phyloP scores from a whole-genome alignment of 2,329 filamentous ascomycete genomes.

The Stemphylium vesicarium region DNA sequence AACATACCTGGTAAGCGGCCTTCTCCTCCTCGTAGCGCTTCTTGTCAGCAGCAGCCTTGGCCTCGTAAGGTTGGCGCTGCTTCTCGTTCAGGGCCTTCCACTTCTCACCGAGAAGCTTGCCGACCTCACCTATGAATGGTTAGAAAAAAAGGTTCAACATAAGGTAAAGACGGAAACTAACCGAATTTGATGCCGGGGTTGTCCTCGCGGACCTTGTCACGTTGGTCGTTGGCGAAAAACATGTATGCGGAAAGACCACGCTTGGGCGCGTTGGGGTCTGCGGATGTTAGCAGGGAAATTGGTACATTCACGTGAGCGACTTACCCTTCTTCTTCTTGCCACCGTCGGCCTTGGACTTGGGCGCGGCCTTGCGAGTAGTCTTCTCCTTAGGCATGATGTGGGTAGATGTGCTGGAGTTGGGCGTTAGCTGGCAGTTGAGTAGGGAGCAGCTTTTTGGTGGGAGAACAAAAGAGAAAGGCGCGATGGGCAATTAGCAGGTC shows the following conservation, averaged over 20 bases:
- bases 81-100: constrained; percentile 97
- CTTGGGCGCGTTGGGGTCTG: constrained; percentile 98
- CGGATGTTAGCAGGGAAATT: constrained; percentile 12
- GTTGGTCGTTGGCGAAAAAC: constrained; percentile 99
- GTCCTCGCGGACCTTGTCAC: constrained; percentile 96
- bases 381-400: constrained; percentile 72
- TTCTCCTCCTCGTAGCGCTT: constrained; percentile 99
- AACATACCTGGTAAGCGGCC: constrained; percentile 65
- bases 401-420: constrained; percentile 16
- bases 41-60: constrained; percentile 96
- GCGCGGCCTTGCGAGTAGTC: constrained; percentile 61
- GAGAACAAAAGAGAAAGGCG: neutral
- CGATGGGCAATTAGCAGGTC: neutral
- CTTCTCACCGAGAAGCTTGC: constrained; percentile 96
- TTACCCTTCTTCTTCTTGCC: constrained; percentile 77
- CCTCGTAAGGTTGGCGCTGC: constrained; percentile 92
- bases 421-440: constrained; percentile 17
- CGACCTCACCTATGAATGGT: constrained; percentile 77
- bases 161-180: constrained; percentile 51
- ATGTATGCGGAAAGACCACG: constrained; percentile 99
- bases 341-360: constrained; percentile 55
- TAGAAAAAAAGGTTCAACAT: constrained; percentile 15
- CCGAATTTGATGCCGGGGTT: constrained; percentile 98
- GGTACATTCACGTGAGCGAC: constrained; percentile 21
- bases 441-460: neutral